Evolutionary conservation across 2,329 filamentous ascomycete species (phyloP).

Genomic region (Remersonia thermophila): DNA sequence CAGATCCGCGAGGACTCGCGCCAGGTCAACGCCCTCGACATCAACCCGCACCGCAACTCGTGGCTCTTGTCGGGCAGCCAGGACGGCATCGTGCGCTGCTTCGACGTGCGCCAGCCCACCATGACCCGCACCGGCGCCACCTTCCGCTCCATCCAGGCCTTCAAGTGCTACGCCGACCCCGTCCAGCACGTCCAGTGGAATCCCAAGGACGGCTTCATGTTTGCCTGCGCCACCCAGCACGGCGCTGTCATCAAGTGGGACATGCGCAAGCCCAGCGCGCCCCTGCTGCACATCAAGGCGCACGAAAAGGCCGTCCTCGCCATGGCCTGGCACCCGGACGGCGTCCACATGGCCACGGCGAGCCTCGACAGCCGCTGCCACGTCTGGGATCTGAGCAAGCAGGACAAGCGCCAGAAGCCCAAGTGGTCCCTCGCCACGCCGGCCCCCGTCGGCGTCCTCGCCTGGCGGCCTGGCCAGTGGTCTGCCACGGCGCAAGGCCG

Average conservation of each 20-base stretch:
- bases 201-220: slow-evolving; percentile 46
- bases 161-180: slow-evolving; percentile 41
- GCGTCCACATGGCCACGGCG: slow-evolving; percentile 51
- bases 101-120: slow-evolving; percentile 41
- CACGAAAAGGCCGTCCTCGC: slow-evolving; percentile 48
- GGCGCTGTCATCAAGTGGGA: slow-evolving; percentile 54
- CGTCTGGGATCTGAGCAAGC: slow-evolving; percentile 52
- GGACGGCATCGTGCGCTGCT: slow-evolving; percentile 50
- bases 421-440: slow-evolving; percentile 50
- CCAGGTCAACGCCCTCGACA: slow-evolving; percentile 51
- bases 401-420: slow-evolving; percentile 51
- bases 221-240: slow-evolving; percentile 52
- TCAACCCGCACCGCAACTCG: slow-evolving; percentile 46
- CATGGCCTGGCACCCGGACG: slow-evolving; percentile 57
- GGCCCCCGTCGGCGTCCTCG: slow-evolving; percentile 44
- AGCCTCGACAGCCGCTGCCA: slow-evolving; percentile 49
- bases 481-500: slow-evolving; percentile 49
- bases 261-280: slow-evolving; percentile 39
- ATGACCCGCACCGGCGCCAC: slow-evolving; percentile 38
- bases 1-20: slow-evolving; percentile 49
- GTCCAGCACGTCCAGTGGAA: slow-evolving; percentile 56
- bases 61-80: slow-evolving; percentile 51
- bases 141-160: slow-evolving; percentile 35
- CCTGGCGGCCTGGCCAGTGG: slow-evolving; percentile 54
- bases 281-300: slow-evolving; percentile 46